Conservation (phyloP, 352 stramenopile species). For the Phytophthora litchii region DNA sequence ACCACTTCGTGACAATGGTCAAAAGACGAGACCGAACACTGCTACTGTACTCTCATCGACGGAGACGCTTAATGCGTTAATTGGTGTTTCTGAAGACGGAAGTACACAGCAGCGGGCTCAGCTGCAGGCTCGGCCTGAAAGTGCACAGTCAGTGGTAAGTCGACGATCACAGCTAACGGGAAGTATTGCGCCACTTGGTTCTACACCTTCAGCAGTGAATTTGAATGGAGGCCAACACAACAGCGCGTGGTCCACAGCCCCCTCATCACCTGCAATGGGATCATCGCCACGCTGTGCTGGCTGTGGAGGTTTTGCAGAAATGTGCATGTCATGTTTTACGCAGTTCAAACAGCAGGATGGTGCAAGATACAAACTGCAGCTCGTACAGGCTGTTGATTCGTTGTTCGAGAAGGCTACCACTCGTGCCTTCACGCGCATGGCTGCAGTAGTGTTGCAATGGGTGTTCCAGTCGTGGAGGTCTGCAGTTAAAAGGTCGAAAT, state of each 20-base stretch:
- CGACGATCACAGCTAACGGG: not conserved
- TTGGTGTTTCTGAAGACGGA: slow-evolving; percentile 19
- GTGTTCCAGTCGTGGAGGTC: slow-evolving; percentile 68
- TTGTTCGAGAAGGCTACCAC: slow-evolving; percentile 66
- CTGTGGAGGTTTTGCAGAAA: slow-evolving; percentile 67
- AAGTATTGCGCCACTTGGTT: slow-evolving; percentile 25
- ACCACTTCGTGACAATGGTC: slow-evolving; percentile 4
- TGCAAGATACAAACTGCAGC: slow-evolving; percentile 68
- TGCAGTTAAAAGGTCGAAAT: slow-evolving; percentile 39
- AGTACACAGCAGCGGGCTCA: slow-evolving; percentile 6
- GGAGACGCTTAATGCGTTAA: slow-evolving; percentile 43
- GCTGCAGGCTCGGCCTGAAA: slow-evolving; percentile 22
- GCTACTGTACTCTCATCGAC: slow-evolving; percentile 38
- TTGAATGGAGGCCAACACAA: slow-evolving; percentile 10
- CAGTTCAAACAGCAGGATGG: slow-evolving; percentile 67
- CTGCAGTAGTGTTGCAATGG: slow-evolving; percentile 61
- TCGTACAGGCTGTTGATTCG: slow-evolving; percentile 62
- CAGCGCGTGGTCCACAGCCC: slow-evolving; percentile 7
- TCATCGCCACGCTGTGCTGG: slow-evolving; percentile 54
- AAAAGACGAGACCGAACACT: slow-evolving; percentile 43
- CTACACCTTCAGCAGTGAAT: slow-evolving; percentile 1
- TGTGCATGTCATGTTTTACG: slow-evolving; percentile 75
- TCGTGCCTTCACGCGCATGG: slow-evolving; percentile 63
- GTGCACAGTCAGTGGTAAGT: slow-evolving; percentile 12
- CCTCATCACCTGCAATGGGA: slow-evolving; percentile 7